These are phyloP conservation scores for Penicillium cataractarum DNA, from an alignment of 495 filamentous ascomycete genomes.

Conservation along the genomic window DNA sequence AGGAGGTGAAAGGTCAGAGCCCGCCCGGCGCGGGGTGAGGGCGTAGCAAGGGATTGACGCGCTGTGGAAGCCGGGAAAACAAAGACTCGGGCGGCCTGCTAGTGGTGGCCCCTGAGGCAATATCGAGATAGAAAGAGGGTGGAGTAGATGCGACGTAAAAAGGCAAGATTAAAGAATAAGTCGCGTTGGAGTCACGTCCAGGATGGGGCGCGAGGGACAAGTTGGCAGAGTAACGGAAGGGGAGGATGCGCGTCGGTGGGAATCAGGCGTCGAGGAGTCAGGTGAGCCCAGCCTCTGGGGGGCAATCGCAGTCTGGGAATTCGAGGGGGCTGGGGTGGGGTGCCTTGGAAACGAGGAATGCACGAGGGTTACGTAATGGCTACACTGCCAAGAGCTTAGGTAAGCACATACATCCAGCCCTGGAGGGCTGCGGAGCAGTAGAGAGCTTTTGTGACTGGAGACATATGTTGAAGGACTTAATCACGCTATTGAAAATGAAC, in stretches of 20 bases:
- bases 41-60: constrained; percentile 43
- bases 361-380: not conserved
- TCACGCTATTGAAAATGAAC: too few species aligned
- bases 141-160: constrained; percentile 8
- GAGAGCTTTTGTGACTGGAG: too few species aligned
- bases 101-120: not conserved
- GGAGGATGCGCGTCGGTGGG: constrained; percentile 33
- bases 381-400: not conserved
- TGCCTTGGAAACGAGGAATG: constrained; percentile 18
- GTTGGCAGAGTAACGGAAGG: constrained; percentile 33
- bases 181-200: constrained; percentile 24
- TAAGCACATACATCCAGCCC: not conserved
- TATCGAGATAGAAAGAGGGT: not conserved
- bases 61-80: constrained; percentile 41
- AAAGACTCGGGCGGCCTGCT: constrained; percentile 28
- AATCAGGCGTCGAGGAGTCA: constrained; percentile 27
- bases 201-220: constrained; percentile 27
- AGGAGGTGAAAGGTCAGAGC: constrained; percentile 25
- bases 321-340: constrained; percentile 33
- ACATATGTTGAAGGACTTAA: too few species aligned
- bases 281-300: constrained; percentile 18
- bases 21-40: constrained; percentile 48
- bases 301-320: constrained; percentile 17
- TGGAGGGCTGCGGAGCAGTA: too few species aligned
- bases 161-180: constrained; percentile 6